A percentile compares a stretch with the other conserved stretches of the same genome.
These are phyloP conservation scores for Aschersonia sp. DNA, from an alignment of 2,329 filamentous ascomycete genomes.

Conservation along the genomic window DNA sequence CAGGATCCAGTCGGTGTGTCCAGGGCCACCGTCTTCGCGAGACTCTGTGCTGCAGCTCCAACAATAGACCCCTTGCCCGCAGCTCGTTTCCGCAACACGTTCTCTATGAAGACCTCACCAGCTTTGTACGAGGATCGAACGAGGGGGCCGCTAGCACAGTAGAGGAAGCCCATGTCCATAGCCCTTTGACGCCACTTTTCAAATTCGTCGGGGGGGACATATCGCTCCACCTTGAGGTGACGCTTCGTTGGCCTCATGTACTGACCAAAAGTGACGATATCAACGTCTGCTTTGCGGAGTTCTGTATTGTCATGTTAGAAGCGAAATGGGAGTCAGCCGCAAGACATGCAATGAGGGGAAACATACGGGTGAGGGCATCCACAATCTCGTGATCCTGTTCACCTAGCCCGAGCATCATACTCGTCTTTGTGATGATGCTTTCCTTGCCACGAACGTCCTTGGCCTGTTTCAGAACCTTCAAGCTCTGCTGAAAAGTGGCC, in stretches of 20 bases:
- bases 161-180: constrained; percentile 89
- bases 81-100: constrained; percentile 76
- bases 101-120: constrained; percentile 97
- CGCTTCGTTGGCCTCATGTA: constrained; percentile 99
- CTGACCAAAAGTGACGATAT: constrained; percentile 98
- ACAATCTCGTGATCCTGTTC: constrained; percentile 81
- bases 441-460: constrained; percentile 58
- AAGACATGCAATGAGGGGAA: no score
- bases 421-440: constrained; percentile 92
- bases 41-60: constrained; percentile 9
- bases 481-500: constrained; percentile 76
- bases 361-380: constrained; percentile 55
- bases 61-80: constrained; percentile 23
- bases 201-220: constrained; percentile 82
- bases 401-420: constrained; percentile 88
- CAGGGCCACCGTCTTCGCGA: constrained; percentile 23
- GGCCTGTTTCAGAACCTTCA: constrained; percentile 65
- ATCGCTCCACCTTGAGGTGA: constrained; percentile 93
- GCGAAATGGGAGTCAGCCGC: no score
- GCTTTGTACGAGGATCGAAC: constrained; percentile 96
- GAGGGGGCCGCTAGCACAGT: constrained; percentile 85
- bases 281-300: constrained; percentile 66
- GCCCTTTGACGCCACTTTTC: constrained; percentile 84
- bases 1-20: constrained; percentile 13
- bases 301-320: constrained; percentile 27